Percentiles rank a stretch among this genome's conserved stretches.
These are phyloP conservation scores for Gnomoniopsis sp. DNA, from an alignment of 2,329 filamentous ascomycete species.

Conservation along the genomic window DNA sequence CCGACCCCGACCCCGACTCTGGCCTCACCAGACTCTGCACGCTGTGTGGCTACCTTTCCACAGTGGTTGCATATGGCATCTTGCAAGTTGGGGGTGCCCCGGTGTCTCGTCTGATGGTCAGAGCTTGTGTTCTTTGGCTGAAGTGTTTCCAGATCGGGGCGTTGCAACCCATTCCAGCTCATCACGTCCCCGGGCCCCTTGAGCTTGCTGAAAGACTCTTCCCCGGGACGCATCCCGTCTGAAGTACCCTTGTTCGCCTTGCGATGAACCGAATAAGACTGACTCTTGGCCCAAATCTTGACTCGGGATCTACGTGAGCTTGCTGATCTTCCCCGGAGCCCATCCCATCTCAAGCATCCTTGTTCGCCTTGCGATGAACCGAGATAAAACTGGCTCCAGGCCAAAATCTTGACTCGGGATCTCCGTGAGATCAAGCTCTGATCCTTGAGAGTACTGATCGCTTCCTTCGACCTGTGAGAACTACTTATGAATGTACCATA, in stretches of 20 bases:
- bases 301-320: neutral
- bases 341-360: neutral
- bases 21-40: neutral
- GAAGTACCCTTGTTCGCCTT: conserved; percentile 10
- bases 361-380: conserved; percentile 7
- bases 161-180: neutral
- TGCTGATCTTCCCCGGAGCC: neutral
- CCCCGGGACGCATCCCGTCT: too few relatives aligned
- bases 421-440: conserved; percentile 9
- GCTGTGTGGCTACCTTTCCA: neutral
- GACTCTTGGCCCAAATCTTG: neutral
- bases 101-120: neutral
- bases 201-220: too few relatives aligned
- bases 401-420: conserved; percentile 14
- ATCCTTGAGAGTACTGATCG: conserved; percentile 8
- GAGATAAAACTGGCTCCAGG: conserved; percentile 2
- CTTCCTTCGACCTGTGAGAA: conserved; percentile 1
- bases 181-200: neutral
- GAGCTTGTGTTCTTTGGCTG: neutral
- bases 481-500: neutral
- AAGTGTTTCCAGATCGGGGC: neutral
- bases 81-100: neutral
- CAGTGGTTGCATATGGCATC: neutral
- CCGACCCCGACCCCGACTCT: neutral
- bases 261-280: conserved; percentile 5